Percentiles rank a stretch among this genome's conserved stretches.
phyloP scores from a whole-genome alignment of 2,329 filamentous ascomycete genomes.

The Curvularia hawaiiensis region DNA sequence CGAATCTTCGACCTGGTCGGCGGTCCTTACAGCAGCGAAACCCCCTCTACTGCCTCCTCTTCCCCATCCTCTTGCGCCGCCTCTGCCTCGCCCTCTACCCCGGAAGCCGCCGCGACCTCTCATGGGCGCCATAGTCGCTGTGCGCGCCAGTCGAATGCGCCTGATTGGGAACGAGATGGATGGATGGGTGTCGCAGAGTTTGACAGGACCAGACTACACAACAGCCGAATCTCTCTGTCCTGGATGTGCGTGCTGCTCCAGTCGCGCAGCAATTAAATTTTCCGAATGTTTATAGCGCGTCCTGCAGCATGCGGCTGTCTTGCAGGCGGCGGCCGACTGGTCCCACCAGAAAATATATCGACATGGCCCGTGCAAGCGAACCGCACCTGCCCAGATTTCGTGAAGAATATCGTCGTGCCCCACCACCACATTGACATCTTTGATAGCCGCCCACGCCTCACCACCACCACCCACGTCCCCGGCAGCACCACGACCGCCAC shows the following conservation, averaged over 20 bases:
- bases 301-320: background rate
- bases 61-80: conserved; percentile 9
- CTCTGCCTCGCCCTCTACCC: conserved; percentile 14
- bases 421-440: conserved; percentile 25
- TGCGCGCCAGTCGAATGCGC: background rate
- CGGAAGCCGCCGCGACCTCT: conserved; percentile 30
- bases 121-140: conserved; percentile 21
- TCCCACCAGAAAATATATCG: conserved; percentile 26
- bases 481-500: conserved; percentile 57
- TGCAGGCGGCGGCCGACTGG: background rate
- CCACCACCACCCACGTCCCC: conserved; percentile 10
- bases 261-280: background rate
- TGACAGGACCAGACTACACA: background rate
- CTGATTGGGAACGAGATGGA: background rate
- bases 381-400: conserved; percentile 41
- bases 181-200: background rate
- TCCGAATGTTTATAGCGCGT: background rate
- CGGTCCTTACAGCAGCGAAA: conserved; percentile 35
- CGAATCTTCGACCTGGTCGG: conserved; percentile 38
- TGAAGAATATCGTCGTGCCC: conserved; percentile 37
- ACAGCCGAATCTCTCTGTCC: background rate
- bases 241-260: background rate
- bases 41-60: conserved; percentile 32
- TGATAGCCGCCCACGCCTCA: conserved; percentile 21
- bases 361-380: conserved; percentile 38